Percentiles rank a stretch among this genome's conserved stretches.
Conservation (phyloP, 371 early-diverging fungal genomes). For the Smittium culicis region DNA sequence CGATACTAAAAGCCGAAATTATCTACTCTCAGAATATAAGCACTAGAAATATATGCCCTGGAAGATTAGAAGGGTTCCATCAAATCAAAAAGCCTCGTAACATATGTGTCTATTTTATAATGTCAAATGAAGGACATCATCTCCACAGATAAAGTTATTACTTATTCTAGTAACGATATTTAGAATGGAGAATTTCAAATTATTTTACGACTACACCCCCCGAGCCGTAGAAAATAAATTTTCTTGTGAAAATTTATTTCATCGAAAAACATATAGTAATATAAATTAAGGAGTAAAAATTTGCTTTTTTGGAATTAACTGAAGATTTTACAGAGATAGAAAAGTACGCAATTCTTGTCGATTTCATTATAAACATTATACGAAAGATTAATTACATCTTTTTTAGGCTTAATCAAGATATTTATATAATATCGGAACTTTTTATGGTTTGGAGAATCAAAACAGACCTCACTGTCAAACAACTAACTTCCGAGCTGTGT, state of each 20-base stretch:
- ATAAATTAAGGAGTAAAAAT: neutral
- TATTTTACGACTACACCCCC: neutral
- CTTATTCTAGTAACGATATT: neutral
- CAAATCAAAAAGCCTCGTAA: neutral
- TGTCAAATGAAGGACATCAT: neutral
- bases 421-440: neutral
- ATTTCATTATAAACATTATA: neutral
- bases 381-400: neutral
- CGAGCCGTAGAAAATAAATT: neutral
- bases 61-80: neutral
- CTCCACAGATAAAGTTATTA: neutral
- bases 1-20: neutral
- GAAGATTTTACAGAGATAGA: neutral
- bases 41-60: neutral
- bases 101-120: neutral
- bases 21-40: neutral
- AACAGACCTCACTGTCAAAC: neutral
- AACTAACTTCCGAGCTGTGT: neutral
- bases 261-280: neutral
- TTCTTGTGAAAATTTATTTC: neutral
- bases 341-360: neutral
- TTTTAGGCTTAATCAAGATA: neutral
- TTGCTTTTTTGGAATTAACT: neutral
- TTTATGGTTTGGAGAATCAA: neutral
- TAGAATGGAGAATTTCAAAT: neutral